Evolutionary conservation across 148 eudicot species (phyloP), one percentile per base, ranked within the genome.

Genomic region (Chenopodium album): DNA sequence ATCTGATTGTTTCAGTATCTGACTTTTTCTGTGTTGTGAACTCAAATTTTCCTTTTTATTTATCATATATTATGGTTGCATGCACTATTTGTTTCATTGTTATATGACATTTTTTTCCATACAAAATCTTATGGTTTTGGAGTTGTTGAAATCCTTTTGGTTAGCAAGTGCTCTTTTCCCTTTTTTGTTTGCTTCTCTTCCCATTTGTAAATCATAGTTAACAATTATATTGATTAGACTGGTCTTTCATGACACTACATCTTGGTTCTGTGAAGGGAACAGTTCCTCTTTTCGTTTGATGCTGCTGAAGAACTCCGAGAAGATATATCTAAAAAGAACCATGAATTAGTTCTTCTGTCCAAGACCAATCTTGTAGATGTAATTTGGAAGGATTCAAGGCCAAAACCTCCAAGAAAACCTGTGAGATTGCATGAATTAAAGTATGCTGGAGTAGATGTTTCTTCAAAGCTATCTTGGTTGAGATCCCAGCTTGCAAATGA

Each of bases 281-380:
- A 97, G 99, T 94, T 94, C 86, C 93, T 97, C 84, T 94, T 97
- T 87, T 91, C 99, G 84, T 89, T 89, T 84, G 91, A 91, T 90
- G 94, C 93, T 89, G 95, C 98, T 48, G 92, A 97, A 80, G 95
- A 94, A 91, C 88, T 97, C 68, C 89, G 87, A 87, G 94, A 88
- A 81, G 91, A 86, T 60, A 87, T 97, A 56, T 89, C 97, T 52
- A 87, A 83, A 81, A 94, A 89, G 65, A 90, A 90, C 44, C 95
- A 94, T 62, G 94, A 97, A 83, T 89, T 97, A 89, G 98, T 94
- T 56, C 93, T 89, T 82, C 85, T 94, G 85, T 91, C 90, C 70
- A 87, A 87, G 65, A 81, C 48, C 71, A 97, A 97, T 87, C 95
- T 97, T 76, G 94, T 97, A 76, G 99, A 97, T 89, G 91, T 91